Evolutionary conservation across 352 stramenopile genomes (phyloP).

Genomic region (Pythium angustatum): DNA sequence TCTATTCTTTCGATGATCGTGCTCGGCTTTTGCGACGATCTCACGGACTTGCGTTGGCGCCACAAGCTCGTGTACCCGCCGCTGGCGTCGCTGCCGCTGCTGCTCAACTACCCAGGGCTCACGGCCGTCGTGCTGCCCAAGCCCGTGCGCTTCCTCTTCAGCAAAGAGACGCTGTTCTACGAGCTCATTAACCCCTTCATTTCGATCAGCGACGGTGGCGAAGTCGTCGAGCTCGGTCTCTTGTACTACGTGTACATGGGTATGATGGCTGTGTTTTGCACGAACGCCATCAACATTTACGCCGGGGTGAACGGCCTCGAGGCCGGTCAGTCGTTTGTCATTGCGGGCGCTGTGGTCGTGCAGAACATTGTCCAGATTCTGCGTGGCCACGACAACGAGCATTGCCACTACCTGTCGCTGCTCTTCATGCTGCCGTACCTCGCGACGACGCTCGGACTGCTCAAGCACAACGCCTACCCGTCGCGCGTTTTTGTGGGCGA

Average conservation of each 20-base stretch:
- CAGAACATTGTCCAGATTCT: constrained; percentile 96
- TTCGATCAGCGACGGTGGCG: constrained; percentile 72
- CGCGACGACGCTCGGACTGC: constrained; percentile 91
- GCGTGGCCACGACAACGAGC: constrained; percentile 75
- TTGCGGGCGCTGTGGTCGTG: constrained; percentile 92
- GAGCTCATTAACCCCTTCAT: constrained; percentile 63
- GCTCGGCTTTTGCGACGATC: constrained; percentile 94
- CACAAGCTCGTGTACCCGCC: constrained; percentile 98
- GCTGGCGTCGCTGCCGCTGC: constrained; percentile 95
- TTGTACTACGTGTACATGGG: constrained; percentile 99
- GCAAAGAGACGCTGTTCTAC: constrained; percentile 59
- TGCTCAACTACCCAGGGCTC: constrained; percentile 96
- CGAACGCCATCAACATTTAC: constrained; percentile 99
- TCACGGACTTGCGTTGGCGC: constrained; percentile 94
- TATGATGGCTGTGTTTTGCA: constrained; percentile 99
- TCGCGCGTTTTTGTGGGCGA: constrained; percentile 98
- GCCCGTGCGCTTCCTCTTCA: constrained; percentile 71
- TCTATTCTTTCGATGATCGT: constrained; percentile 93
- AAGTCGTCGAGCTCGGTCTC: constrained; percentile 91
- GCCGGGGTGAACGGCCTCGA: constrained; percentile 99
- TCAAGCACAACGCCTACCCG: constrained; percentile 98
- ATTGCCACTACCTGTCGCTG: constrained; percentile 95
- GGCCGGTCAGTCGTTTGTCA: constrained; percentile 93
- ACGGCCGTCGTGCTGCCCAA: constrained; percentile 95
- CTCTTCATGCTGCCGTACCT: constrained; percentile 98